phyloP scores from a whole-genome alignment of 306 rosid species.

The Lagenaria siceraria region DNA sequence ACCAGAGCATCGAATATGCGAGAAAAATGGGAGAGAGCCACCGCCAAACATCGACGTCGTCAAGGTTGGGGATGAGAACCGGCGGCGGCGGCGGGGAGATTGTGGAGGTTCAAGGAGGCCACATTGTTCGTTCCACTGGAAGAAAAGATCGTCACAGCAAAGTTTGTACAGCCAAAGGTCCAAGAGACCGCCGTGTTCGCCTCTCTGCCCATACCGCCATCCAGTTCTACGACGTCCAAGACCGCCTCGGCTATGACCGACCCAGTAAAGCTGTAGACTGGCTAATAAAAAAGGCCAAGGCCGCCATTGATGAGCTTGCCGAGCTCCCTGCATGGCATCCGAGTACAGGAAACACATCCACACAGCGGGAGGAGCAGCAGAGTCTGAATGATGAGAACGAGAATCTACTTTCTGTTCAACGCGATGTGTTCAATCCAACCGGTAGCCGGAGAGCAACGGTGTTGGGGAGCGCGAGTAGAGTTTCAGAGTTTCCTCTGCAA shows the following conservation, averaged over 20 bases:
- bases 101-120: slow-evolving; percentile 20
- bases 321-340: slow-evolving; percentile 21
- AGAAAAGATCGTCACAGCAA: slow-evolving; percentile 19
- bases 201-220: slow-evolving; percentile 16
- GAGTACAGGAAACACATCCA: not conserved
- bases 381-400: slow-evolving; percentile 6
- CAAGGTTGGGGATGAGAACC: slow-evolving; percentile 11
- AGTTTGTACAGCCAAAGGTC: slow-evolving; percentile 17
- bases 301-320: slow-evolving; percentile 18
- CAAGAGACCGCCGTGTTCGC: slow-evolving; percentile 18
- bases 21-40: slow-evolving; percentile 14
- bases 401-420: slow-evolving; percentile 13
- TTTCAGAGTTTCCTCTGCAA: slow-evolving; percentile 9
- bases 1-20: slow-evolving; percentile 18
- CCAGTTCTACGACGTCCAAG: slow-evolving; percentile 17
- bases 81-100: slow-evolving; percentile 13
- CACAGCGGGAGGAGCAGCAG: slow-evolving; percentile 9
- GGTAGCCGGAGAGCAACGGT: slow-evolving; percentile 18
- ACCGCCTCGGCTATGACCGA: slow-evolving; percentile 20
- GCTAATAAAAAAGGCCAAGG: slow-evolving; percentile 16
- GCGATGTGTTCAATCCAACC: slow-evolving; percentile 12
- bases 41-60: slow-evolving; percentile 4
- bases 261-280: slow-evolving; percentile 18
- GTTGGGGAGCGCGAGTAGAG: slow-evolving; percentile 21
- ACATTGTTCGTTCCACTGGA: slow-evolving; percentile 18